Evolutionary conservation across 2,329 filamentous ascomycete genomes (phyloP), one percentile per base, ranked within the genome.

Genomic region (Pseudohalonectria lignicola): DNA sequence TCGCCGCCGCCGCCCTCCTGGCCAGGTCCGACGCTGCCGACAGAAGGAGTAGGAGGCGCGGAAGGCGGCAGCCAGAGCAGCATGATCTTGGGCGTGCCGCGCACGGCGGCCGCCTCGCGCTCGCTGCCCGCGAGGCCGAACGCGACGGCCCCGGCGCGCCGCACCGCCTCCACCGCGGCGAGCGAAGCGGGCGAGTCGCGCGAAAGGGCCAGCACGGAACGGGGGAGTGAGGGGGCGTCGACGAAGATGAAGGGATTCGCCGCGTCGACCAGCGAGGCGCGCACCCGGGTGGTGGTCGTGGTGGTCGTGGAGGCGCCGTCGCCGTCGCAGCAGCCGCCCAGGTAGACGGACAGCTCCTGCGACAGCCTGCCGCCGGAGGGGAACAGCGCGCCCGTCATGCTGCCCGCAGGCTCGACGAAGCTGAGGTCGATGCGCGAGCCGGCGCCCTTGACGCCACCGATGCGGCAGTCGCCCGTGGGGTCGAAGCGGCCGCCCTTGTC

Each of bases 391-490:
- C 69, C 70, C 0, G 76, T 81, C 55, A 74, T 75, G 35, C 73
- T 74, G 0, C 76, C 76, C 2, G 64, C 71, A 0, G 76, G 77
- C 19, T 73, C 55, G 13, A 75, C 53, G 43, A 81, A 82, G 3
- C 70, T 67, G 11, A 80, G 61, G 37, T 64, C 67, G 43, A 82
- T 69, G 36, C 64, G 62, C 1, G 73, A 67, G 1, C 63, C 73
- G 0, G 62, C 61, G 1, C 8, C 71, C 63, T 26, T 69, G 0
- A 80, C 76, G 1, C 77, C 77, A 23, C 76, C 74, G 15, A 82
- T 77, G 1, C 53, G 51, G 45, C 70, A 77, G 13, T 67, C 57
- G 0, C 75, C 76, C 3, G 58, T 54, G 11, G 60, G 55, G 6
- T 64, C 58, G 3, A 63, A 63, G 2, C 68, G 62, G 15, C 74